A percentile compares a stretch with the other conserved stretches of the same genome.
Conservation (phyloP, 352 stramenopile genomes). For the Phytophthora tubulina region DNA sequence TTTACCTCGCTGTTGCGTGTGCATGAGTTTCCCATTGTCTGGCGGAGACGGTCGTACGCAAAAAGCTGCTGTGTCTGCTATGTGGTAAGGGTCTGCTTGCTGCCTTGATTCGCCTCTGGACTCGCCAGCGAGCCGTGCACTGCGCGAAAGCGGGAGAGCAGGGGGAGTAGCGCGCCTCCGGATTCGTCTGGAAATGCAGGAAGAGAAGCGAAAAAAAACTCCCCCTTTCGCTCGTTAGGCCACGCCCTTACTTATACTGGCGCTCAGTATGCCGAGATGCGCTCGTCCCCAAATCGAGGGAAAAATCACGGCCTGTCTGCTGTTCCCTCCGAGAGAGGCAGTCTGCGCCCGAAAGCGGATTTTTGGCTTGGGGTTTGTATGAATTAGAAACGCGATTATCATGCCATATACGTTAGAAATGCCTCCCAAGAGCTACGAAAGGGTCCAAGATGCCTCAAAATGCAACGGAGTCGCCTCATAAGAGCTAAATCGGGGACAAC, state of each 20-base stretch:
- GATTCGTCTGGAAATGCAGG: slow-evolving; percentile 41
- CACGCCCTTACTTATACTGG: slow-evolving; percentile 37
- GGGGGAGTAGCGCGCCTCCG: slow-evolving; percentile 14
- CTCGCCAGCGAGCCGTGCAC: slow-evolving; percentile 29
- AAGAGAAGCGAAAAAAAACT: slow-evolving; percentile 43
- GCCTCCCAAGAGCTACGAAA: background rate
- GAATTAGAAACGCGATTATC: slow-evolving; percentile 23
- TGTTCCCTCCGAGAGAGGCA: slow-evolving; percentile 43
- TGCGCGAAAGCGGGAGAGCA: slow-evolving; percentile 12
- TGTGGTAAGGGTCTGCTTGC: slow-evolving; percentile 6
- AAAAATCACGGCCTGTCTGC: slow-evolving; percentile 34
- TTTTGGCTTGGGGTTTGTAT: slow-evolving; percentile 38
- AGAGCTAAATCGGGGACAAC: background rate
- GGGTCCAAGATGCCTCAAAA: background rate
- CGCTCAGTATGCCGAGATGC: slow-evolving; percentile 8
- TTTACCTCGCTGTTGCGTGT: slow-evolving; percentile 65
- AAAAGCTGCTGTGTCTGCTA: slow-evolving; percentile 10
- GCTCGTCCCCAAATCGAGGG: slow-evolving; percentile 18
- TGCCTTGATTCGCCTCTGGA: slow-evolving; percentile 16
- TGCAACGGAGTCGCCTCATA: too few relatives aligned
- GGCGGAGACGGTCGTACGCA: slow-evolving; percentile 11
- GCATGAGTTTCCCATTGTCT: slow-evolving; percentile 69
- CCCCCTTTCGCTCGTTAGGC: slow-evolving; percentile 23
- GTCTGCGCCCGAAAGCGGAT: slow-evolving; percentile 15
- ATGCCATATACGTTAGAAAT: slow-evolving; percentile 16